phyloP scores from a whole-genome alignment of 2,329 filamentous ascomycete species.

The Aspergillus sp. region DNA sequence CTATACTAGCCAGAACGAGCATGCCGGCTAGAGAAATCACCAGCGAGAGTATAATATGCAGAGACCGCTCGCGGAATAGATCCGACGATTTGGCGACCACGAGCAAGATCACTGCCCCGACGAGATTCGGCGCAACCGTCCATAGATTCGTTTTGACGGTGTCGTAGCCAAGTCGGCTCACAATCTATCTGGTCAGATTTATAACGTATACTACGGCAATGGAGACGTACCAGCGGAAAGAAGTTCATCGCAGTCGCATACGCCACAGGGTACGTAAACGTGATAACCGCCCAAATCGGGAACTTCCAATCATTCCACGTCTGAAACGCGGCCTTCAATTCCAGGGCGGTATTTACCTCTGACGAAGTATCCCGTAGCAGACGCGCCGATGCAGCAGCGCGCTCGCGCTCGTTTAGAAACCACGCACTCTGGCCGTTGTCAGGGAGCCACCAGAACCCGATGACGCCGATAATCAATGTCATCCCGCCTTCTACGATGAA shows the following conservation, averaged over 20 bases:
- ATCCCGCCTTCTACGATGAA: constrained; percentile 44
- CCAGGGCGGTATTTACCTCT: constrained; percentile 39
- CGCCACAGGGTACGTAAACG: constrained; percentile 51
- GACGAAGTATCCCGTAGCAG: constrained; percentile 48
- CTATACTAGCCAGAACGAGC: constrained; percentile 46
- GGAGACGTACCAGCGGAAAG: constrained; percentile 39
- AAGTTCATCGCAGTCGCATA: constrained; percentile 50
- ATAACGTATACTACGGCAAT: too few species aligned
- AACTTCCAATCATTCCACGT: constrained; percentile 47
- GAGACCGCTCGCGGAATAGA: constrained; percentile 46
- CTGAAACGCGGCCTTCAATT: constrained; percentile 42
- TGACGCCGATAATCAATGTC: constrained; percentile 29
- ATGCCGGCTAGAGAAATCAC: constrained; percentile 45
- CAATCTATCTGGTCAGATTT: constrained; percentile 28
- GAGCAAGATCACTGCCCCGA: constrained; percentile 49
- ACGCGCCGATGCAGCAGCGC: constrained; percentile 43
- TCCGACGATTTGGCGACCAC: constrained; percentile 47
- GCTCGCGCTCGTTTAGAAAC: constrained; percentile 39
- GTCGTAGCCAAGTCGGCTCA: constrained; percentile 46
- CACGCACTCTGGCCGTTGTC: constrained; percentile 34
- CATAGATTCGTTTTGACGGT: constrained; percentile 50
- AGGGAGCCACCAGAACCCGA: constrained; percentile 38
- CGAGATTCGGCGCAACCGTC: constrained; percentile 51
- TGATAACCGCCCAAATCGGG: constrained; percentile 46
- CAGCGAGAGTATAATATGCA: constrained; percentile 46